Evolutionary conservation across 2,329 filamentous ascomycete species (phyloP), one percentile per base, ranked within the genome.

Genomic region (Sclerotiophoma versabilis): DNA sequence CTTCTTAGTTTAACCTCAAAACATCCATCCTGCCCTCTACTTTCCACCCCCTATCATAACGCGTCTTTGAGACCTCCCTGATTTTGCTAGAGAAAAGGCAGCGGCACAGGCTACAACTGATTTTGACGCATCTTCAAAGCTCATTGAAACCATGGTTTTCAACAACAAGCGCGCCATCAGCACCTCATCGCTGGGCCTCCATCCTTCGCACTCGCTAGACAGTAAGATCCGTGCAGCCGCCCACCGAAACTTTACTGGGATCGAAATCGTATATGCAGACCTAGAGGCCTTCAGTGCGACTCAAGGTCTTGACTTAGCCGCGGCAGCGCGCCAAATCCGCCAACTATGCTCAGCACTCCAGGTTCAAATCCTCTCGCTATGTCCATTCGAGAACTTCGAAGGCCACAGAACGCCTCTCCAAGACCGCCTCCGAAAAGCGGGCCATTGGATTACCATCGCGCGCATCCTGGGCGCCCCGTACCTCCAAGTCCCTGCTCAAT

Each of bases 321-420:
- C 30, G 5, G 39, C 26, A 4, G 39, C 39, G 15, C 7, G 26
- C 3, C 37, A 25, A 11, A 53, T 55, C 23, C 50, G 51, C 4
- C 12, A 36, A 23, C 17, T 55, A 5, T 58, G 54, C 26, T 19
- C 19, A n/a, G 23, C 38, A 1, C 12, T 47, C 6, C 20, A 36
- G 2, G 41, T 60, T 2, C 36, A 51, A 15, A 36, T 58, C 20
- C 39, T 60, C 10, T 52, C 54, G 1, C 50, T 63, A 8, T 56
- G 59, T 23, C 60, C 60, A 2, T 57, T 63, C n/a, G 46, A 59
- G n/a, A 58, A 57, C 29, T 62, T 56, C 29, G 60, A 63, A 49
- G 59, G 60, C 34, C 11, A 43, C 37, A 30, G 14, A 8, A 39
- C 49, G 10, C 43, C 47, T 8, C 29, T 56, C 6, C 33, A 46